Base-by-base conservation (phyloP, 2,329 filamentous ascomycete species). In the Arthrobotrys megalospora region DNA sequence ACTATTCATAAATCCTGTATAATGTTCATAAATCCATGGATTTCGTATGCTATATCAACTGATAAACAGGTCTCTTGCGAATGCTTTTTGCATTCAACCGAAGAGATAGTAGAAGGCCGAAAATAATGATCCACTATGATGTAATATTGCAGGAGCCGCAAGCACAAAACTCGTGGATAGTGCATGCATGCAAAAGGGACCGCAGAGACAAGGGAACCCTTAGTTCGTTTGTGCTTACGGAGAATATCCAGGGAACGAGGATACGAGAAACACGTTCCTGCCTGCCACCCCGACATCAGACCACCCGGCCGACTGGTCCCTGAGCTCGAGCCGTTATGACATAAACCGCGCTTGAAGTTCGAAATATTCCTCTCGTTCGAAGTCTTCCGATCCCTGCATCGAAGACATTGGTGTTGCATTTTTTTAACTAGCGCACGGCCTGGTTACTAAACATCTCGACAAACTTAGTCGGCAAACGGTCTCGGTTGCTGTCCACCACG, bases 401-500 rank as follows among this genome's bases (percentile, higher is more conserved):
- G 6, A 45, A 3, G 41, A 1, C n/a, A 32, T 32, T 41, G 14
- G 11, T 43, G 55, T 60, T 41, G 36, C 55, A 60, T 60, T 60
- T 58, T 55, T 12, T 24, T 24, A 43, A 60, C 55, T 43, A 43
- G 55, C 21, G 36, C 55, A 60, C 8, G n/a, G 24, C 16, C 6
- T 55, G 52, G 32, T 38, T 55, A 24, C 41, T 45, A 14, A 45
- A 45, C 41, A 45, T 45, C 36, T 45, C 41, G 2, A 28, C 10
- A 12, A 50, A 19, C 8, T 50, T 11, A 38, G 32, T 16, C 65
- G 65, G 65, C 65, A 69, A 60, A 69, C 28, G 50, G 65, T 21
- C 65, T 60, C 65, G 65, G 65, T 38, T 69, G 50, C 52, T 60
- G 65, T 21, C 50, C 50, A 69, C 50, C n/a, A n/a, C n/a, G n/a